Evolutionary conservation across 805 yeast species (phyloP), one percentile per base, ranked within the genome.

Genomic region (Spencermartinsiella europaea): DNA sequence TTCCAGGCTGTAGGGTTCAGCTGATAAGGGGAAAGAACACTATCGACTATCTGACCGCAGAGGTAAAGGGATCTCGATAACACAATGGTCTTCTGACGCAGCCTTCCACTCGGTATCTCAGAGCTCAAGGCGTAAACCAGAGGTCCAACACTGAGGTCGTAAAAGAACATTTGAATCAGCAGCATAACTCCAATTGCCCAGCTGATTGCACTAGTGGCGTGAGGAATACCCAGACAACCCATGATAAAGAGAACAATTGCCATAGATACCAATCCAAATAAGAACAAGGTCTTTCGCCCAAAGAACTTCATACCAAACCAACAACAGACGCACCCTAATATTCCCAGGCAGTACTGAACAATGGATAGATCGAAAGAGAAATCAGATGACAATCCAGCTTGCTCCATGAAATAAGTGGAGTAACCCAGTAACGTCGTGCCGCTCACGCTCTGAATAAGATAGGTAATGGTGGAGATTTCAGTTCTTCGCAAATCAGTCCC

Each of bases 401-500:
- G 76, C 40, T 58, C 60, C 53, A 70, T 75, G 59, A 77, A 76
- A 27, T 47, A 49, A 14, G 46, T 42, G 10, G 38, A 59, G 71
- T 52, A 55, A 68, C 67, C 55, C 73, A 72, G 17, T 19, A 49
- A 39, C 19, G 42, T 35, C 10, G 50, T 45, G n/a, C 48, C 79
- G 38, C 35, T 35, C 4, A 49, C 34, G 42, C 65, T 66, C 57
- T 76, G 80, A 39, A 68, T 63, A 40, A 71, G 48, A 74, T 75
- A 75, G 7, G 69, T 65, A 27, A 70, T 34, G 33, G 70, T 57
- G 5, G 77, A 68, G 36, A 76, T 61, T 58, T 74, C 70, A 1
- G 83, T 78, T 63, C 82, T 66, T 58, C 81, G 64, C 4, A 65
- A 54, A 58, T 74, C 68, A 3, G 53, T 48, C 5, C 75, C 75